These are phyloP conservation scores for Achlya hypogyna DNA, from an alignment of 352 stramenopile species.

Conservation along the genomic window DNA sequence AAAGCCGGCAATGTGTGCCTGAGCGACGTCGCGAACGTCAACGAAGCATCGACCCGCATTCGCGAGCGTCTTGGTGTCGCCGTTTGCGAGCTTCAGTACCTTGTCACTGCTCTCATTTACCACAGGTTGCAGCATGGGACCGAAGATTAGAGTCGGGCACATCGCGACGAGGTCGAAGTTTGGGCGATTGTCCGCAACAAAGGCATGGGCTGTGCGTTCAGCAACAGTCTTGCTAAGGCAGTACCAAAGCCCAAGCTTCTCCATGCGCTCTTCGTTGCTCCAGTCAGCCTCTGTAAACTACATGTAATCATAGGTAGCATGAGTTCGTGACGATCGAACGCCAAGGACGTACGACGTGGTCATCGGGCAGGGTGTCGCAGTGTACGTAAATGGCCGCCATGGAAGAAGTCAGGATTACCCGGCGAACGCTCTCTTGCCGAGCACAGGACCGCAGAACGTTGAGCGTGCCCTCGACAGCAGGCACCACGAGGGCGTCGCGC, in stretches of 20 bases:
- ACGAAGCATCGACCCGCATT: constrained; percentile 69
- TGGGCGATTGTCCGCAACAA: not conserved
- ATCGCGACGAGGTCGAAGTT: constrained; percentile 21
- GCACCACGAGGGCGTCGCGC: constrained; percentile 20
- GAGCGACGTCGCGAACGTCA: constrained; percentile 75
- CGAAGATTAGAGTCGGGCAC: constrained; percentile 21
- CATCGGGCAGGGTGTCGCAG: constrained; percentile 4
- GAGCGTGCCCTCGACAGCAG: constrained; percentile 19
- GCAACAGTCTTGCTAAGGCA: constrained; percentile 19
- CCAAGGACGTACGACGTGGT: constrained; percentile 2
- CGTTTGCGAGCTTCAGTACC: not conserved
- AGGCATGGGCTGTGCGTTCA: constrained; percentile 20
- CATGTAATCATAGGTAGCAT: not conserved
- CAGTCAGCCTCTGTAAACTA: constrained; percentile 21
- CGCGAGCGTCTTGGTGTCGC: constrained; percentile 1
- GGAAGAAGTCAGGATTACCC: constrained; percentile 26
- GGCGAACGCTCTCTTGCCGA: constrained; percentile 21
- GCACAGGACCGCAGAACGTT: constrained; percentile 16
- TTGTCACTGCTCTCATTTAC: constrained; percentile 19
- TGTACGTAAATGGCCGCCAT: constrained; percentile 22
- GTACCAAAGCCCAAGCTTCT: constrained; percentile 22
- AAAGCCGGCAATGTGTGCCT: constrained; percentile 67
- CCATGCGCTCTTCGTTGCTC: constrained; percentile 13
- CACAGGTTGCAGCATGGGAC: constrained; percentile 20
- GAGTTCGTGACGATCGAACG: not conserved